Percentiles rank a stretch among this genome's conserved stretches.
Conservation (phyloP, 768 basidiomycete genomes). For the Ramaria sp. region DNA sequence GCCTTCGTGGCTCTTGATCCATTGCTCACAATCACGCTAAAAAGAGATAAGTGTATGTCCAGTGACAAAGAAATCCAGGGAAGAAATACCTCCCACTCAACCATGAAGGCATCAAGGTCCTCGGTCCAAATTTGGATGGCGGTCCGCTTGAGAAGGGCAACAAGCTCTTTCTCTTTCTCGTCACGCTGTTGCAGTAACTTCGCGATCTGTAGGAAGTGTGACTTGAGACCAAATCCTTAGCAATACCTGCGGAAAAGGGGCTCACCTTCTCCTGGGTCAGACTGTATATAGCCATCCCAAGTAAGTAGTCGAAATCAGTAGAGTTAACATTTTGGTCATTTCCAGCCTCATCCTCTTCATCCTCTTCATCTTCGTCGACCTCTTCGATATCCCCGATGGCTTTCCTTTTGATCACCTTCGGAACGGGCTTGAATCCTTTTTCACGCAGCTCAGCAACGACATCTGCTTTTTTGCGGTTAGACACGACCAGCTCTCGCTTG, state of each 20-base stretch:
- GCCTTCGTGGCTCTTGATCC: slow-evolving; percentile 33
- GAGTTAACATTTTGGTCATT: slow-evolving; percentile 23
- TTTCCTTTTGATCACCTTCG: slow-evolving; percentile 62
- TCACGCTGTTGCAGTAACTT: slow-evolving; percentile 70
- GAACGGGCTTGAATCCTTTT: slow-evolving; percentile 84
- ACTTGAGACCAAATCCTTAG: not conserved
- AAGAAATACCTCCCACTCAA: slow-evolving; percentile 69
- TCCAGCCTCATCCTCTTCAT: slow-evolving; percentile 41
- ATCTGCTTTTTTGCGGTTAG: slow-evolving; percentile 80
- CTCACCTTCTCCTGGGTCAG: slow-evolving; percentile 85
- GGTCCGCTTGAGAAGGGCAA: slow-evolving; percentile 62
- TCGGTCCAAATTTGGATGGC: slow-evolving; percentile 83
- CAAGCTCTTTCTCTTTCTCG: slow-evolving; percentile 74
- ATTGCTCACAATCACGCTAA: slow-evolving; percentile 31
- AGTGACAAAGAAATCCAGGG: not conserved
- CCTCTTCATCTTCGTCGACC: slow-evolving; percentile 40
- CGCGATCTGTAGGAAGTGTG: slow-evolving; percentile 51
- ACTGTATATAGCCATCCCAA: slow-evolving; percentile 93
- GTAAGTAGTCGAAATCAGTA: slow-evolving; percentile 83
- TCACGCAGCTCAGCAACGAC: slow-evolving; percentile 77
- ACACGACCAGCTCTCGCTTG: slow-evolving; percentile 66
- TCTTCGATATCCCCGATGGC: slow-evolving; percentile 57
- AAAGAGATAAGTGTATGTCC: not conserved
- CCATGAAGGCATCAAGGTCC: slow-evolving; percentile 77
- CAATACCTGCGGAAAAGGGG: not conserved